Evolutionary conservation across 164 flowering plant genomes (phyloP).

Genomic region (Chimonanthus salicifolius): DNA sequence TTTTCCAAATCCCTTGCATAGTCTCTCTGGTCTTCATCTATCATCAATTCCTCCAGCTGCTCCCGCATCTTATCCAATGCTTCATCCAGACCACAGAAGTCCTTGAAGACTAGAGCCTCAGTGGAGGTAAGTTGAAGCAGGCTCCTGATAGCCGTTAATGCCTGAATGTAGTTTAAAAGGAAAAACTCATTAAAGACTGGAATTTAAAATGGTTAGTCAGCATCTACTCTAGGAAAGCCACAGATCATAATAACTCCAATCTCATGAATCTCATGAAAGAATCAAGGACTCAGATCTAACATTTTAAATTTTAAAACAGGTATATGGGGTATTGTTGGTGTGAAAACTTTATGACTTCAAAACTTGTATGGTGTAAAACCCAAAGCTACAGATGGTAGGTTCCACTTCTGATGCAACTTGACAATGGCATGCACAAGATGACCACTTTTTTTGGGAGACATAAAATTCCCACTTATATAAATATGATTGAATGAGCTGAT

Average conservation of each 20-base stretch:
- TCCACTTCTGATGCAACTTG: not conserved
- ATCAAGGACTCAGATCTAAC: too few relatives aligned
- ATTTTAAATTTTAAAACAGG: not conserved
- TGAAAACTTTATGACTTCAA: too few relatives aligned
- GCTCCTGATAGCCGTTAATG: slow-evolving; percentile 58
- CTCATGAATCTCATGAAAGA: not conserved
- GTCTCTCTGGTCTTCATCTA: slow-evolving; percentile 47
- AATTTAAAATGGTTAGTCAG: too few relatives aligned
- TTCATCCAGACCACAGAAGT: slow-evolving; percentile 54
- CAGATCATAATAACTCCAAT: too few relatives aligned
- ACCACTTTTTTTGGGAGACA: not conserved
- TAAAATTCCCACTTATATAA: not conserved
- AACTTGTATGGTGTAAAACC: too few relatives aligned
- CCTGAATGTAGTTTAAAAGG: slow-evolving; percentile 31
- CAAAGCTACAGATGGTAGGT: not conserved
- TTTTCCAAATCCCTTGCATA: slow-evolving; percentile 60
- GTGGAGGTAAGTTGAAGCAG: slow-evolving; percentile 56
- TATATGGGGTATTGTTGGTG: too few relatives aligned
- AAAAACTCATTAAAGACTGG: not conserved
- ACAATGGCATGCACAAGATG: not conserved
- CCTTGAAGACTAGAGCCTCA: slow-evolving; percentile 52
- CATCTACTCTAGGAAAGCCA: too few relatives aligned
- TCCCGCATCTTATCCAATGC: slow-evolving; percentile 54
- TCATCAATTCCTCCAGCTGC: slow-evolving; percentile 48
- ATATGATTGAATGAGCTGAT: not conserved